phyloP scores from a whole-genome alignment of 768 basidiomycete species.

The Leucocoprinus leucothites region DNA sequence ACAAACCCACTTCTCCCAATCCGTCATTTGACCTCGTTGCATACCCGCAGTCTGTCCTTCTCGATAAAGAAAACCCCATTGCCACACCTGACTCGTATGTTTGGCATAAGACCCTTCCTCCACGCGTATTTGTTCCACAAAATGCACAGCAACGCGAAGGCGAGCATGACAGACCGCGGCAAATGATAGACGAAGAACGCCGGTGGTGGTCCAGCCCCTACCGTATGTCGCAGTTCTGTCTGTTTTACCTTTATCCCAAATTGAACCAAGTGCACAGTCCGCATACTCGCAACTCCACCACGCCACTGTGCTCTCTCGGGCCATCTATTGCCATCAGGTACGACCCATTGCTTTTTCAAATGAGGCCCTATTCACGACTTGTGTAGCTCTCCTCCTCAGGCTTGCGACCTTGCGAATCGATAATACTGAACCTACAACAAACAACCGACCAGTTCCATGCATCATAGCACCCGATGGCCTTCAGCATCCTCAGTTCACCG shows the following conservation, averaged over 20 bases:
- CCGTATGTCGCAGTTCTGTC: slow-evolving; percentile 37
- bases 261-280: slow-evolving; percentile 13
- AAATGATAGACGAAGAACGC: slow-evolving; percentile 63
- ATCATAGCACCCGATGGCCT: slow-evolving; percentile 52
- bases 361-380: background rate
- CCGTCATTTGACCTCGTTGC: slow-evolving; percentile 45
- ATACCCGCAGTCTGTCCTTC: slow-evolving; percentile 57
- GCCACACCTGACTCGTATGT: slow-evolving; percentile 44
- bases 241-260: slow-evolving; percentile 13
- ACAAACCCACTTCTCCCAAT: slow-evolving; percentile 29
- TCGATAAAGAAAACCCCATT: slow-evolving; percentile 55
- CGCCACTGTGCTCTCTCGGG: slow-evolving; percentile 16
- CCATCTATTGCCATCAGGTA: slow-evolving; percentile 16
- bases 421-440: background rate
- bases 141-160: slow-evolving; percentile 18
- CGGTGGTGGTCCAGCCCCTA: slow-evolving; percentile 76
- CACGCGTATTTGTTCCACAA: slow-evolving; percentile 34
- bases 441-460: background rate
- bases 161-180: slow-evolving; percentile 39
- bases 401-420: slow-evolving; percentile 58
- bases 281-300: slow-evolving; percentile 16
- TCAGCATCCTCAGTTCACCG: slow-evolving; percentile 60
- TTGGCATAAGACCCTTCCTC: slow-evolving; percentile 57
- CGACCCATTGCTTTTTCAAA: background rate
- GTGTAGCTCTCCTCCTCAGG: slow-evolving; percentile 9